phyloP scores from a whole-genome alignment of 306 rosid species.

The Castanopsis chinensis region DNA sequence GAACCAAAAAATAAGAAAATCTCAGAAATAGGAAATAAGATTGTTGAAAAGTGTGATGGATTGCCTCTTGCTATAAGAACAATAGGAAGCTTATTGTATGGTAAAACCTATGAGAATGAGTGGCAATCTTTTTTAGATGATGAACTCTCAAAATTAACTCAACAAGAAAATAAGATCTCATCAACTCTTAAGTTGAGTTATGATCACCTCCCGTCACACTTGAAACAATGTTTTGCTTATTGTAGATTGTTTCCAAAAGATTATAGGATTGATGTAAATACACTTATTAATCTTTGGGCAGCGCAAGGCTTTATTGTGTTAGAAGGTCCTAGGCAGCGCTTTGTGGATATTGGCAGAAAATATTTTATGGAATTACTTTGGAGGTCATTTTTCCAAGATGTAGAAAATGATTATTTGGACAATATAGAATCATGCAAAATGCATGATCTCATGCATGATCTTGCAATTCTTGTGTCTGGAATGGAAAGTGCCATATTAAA shows the following conservation, averaged over 20 bases:
- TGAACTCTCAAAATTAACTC: no score
- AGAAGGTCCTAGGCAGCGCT: background rate
- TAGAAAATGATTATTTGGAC: background rate
- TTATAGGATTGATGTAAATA: background rate
- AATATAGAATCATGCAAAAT: conserved; percentile 16
- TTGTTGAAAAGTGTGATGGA: no score
- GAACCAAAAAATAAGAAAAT: no score
- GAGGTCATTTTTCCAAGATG: conserved; percentile 23
- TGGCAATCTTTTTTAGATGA: no score
- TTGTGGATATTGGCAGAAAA: conserved; percentile 20
- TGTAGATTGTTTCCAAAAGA: conserved; percentile 23
- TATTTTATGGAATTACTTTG: conserved; percentile 22
- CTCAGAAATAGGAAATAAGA: no score
- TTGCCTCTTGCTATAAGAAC: background rate
- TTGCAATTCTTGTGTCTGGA: conserved; percentile 14
- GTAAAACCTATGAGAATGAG: no score
- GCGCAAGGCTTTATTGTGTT: conserved; percentile 22
- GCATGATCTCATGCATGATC: conserved; percentile 28
- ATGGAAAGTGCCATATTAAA: background rate
- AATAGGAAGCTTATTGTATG: background rate
- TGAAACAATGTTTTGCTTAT: conserved; percentile 27
- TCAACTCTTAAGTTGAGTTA: conserved; percentile 24
- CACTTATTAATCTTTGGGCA: background rate
- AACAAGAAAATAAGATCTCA: no score
- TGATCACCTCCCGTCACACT: conserved; percentile 17